A percentile compares a stretch with the other conserved stretches of the same genome.
These are phyloP conservation scores for Vanderwaltozyma tropicalis DNA, from an alignment of 805 yeast genomes.

Conservation along the genomic window DNA sequence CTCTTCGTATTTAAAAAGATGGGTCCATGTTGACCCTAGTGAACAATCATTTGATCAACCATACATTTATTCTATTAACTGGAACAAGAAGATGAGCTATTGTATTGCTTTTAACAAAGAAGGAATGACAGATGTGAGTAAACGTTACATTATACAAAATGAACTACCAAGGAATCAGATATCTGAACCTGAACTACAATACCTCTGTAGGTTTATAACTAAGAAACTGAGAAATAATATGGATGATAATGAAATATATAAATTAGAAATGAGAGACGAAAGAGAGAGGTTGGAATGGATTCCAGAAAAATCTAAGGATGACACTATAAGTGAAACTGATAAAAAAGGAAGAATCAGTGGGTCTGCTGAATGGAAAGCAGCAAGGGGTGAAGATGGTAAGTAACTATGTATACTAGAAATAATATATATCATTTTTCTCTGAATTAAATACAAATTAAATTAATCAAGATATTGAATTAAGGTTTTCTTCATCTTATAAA, in stretches of 20 bases:
- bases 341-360: constrained; percentile 55
- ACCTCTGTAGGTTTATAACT: constrained; percentile 32
- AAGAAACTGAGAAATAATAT: constrained; percentile 23
- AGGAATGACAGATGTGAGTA: constrained; percentile 61
- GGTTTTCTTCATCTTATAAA: too few species aligned
- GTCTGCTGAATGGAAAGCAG: constrained; percentile 58
- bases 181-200: constrained; percentile 31
- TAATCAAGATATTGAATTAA: too few species aligned
- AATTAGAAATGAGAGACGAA: constrained; percentile 24
- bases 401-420: constrained; percentile 3
- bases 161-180: constrained; percentile 39
- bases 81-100: constrained; percentile 93
- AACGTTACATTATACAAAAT: constrained; percentile 46
- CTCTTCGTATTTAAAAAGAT: constrained; percentile 45
- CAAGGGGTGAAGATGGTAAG: constrained; percentile 68
- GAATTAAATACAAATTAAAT: too few species aligned
- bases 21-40: constrained; percentile 88
- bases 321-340: not conserved
- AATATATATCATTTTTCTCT: too few species aligned
- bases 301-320: not conserved
- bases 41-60: constrained; percentile 84
- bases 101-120: constrained; percentile 56
- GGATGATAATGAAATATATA: constrained; percentile 30
- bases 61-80: constrained; percentile 60
- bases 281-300: constrained; percentile 28